Base-by-base conservation (phyloP, 2,329 filamentous ascomycete species). In the Penicillium glabrum region DNA sequence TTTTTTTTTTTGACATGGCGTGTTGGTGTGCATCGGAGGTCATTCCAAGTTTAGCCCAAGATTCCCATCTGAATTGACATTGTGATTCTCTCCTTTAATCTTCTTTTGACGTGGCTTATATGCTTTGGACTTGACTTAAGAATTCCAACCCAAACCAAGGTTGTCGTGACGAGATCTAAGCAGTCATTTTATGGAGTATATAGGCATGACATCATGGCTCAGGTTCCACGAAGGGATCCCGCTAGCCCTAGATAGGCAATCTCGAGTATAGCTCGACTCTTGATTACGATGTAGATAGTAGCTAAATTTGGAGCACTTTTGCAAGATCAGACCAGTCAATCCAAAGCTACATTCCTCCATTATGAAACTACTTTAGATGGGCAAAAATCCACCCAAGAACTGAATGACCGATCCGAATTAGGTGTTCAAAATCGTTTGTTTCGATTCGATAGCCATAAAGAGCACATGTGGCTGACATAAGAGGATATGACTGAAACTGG, bases 61-160 rank as follows among this genome's bases (percentile, higher is more conserved):
- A 66, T 66, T 62, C 63, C 62, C 60, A 61, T 47, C 55, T 60
- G 56, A 65, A 60, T 64, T 60, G 51, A 62, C 45, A 57, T 50
- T 51, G 35, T 53, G 46, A 46, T 27, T 48, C 46, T 37, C n/a
- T 48, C 41, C 48, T 26, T 37, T 21, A 19, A 19, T 48, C 46
- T 27, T 44, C 8, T n/a, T 9, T n/a, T n/a, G 3, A 13, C 7
- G 16, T 16, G 1, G n/a, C n/a, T 41, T 41, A 7, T 21, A 41
- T 21, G 37, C 8, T 37, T n/a, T 37, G 6, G 11, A n/a, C 6
- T 37, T n/a, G 16, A n/a, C 7, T n/a, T 9, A 6, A 6, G 14
- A 3, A n/a, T 9, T 37, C 3, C 7, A 37, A 37, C 33, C 8
- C n/a, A n/a, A 37, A 9, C 14, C 14, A n/a, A 37, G 33, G 33